phyloP scores from a whole-genome alignment of 768 basidiomycete species.

The Ramaria sp. region DNA sequence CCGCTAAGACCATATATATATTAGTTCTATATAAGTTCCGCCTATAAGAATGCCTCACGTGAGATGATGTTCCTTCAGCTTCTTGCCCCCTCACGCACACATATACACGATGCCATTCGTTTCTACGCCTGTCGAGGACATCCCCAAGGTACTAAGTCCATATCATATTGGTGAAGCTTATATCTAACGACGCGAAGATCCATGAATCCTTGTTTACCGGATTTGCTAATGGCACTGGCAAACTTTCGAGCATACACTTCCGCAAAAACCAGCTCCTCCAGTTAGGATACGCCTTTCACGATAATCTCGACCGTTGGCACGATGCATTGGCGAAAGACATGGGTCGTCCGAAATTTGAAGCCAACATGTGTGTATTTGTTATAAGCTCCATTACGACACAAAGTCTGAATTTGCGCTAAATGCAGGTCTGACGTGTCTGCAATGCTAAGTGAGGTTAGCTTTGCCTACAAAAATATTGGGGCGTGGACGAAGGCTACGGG shows the following conservation, averaged over 20 bases:
- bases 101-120: conserved; percentile 11
- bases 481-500: conserved; percentile 63
- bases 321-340: conserved; percentile 52
- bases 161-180: background rate
- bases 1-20: no score
- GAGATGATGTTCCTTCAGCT: no score
- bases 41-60: no score
- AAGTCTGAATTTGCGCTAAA: no score
- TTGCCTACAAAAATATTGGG: conserved; percentile 51
- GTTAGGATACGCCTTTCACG: conserved; percentile 62
- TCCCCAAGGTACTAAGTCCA: conserved; percentile 30
- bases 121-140: conserved; percentile 45
- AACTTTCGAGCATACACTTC: conserved; percentile 50
- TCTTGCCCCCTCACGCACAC: no score
- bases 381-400: no score
- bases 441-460: conserved; percentile 20
- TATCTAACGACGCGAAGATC: conserved; percentile 30
- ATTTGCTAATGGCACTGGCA: conserved; percentile 44
- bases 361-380: conserved; percentile 38
- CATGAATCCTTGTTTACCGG: conserved; percentile 40
- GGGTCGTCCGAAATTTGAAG: conserved; percentile 51
- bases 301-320: conserved; percentile 54
- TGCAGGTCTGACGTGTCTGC: conserved; percentile 3
- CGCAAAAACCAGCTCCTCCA: conserved; percentile 71
- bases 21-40: no score